Evolutionary conservation across 805 yeast genomes (phyloP), one percentile per base, ranked within the genome.

Genomic region (Lipomyces sp.): DNA sequence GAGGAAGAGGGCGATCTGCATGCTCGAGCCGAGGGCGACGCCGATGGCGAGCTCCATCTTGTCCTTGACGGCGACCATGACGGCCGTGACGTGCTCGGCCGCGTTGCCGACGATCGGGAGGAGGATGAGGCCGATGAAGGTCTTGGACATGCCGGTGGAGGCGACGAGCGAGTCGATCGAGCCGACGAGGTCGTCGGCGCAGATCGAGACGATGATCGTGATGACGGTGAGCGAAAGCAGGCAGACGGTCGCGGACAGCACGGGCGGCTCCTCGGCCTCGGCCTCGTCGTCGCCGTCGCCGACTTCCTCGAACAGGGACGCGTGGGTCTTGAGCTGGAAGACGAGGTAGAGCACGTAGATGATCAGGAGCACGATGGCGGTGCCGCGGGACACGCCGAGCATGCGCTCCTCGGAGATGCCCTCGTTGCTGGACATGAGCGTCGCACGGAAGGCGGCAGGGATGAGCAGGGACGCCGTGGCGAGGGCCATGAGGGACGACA

Each of bases 81-180:
- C 84, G 2, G 98, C 96, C 18, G 98, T 93, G 45, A 88, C 98
- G 69, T 93, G 98, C 69, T 93, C 98, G 11, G 98, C 98, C 2
- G 98, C 98, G 64, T 93, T 93, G 49, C 98, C 98, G 24, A 93
- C 98, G 57, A 93, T 91, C 36, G 98, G 98, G 56, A 93, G 84
- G 40, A 93, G 81, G 61, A 93, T 84, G 60, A 93, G 75, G 67
- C 98, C 98, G 63, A 93, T 88, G 63, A 93, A 93, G 0, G 98
- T 89, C 77, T 91, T 90, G 39, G 96, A 86, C 47, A 93, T 74
- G 2, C 96, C 96, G 2, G 95, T 81, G 28, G 81, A 71, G 51
- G 74, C 86, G 33, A 93, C 98, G 57, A 91, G 80, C 50, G 79
- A 84, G 70, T 93, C 98, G 63, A 93, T 93, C 21, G 96, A 84